These are phyloP conservation scores for Boletus rufocinnamomeus DNA, from an alignment of 768 basidiomycete species.

Conservation along the genomic window DNA sequence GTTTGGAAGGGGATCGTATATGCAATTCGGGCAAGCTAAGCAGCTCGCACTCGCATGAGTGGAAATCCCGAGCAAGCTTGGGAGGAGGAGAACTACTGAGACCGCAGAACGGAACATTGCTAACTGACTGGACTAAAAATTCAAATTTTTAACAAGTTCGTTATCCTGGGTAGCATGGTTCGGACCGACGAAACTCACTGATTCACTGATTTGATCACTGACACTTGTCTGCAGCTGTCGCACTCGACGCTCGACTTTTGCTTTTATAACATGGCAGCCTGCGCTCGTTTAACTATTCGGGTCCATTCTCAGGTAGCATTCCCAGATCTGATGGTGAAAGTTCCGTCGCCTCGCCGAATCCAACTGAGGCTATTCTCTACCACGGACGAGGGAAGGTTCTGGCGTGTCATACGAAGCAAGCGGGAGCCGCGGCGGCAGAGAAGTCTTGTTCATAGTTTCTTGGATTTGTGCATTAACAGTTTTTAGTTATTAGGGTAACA, in stretches of 20 bases:
- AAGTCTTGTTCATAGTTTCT: background rate
- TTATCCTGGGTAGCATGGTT: background rate
- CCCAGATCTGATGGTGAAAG: background rate
- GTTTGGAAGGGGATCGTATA: constrained; percentile 1
- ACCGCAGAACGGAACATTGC: background rate
- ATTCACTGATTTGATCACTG: background rate
- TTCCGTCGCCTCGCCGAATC: background rate
- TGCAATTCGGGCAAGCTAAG: constrained; percentile 4
- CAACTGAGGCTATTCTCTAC: background rate
- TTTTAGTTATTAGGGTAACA: background rate
- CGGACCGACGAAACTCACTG: background rate
- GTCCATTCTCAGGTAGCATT: background rate
- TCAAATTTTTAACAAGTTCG: background rate
- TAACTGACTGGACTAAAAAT: background rate
- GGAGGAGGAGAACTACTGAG: background rate
- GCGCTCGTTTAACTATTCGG: background rate
- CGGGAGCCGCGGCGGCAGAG: background rate
- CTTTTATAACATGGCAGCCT: background rate
- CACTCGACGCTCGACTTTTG: background rate
- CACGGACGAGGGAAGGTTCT: background rate
- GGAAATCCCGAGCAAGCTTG: constrained; percentile 3
- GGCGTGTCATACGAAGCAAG: background rate
- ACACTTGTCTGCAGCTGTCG: background rate
- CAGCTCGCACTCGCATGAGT: constrained; percentile 1
- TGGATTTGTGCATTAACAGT: background rate